phyloP scores from a whole-genome alignment of 2,329 filamentous ascomycete species.

The Fusarium tupiense region DNA sequence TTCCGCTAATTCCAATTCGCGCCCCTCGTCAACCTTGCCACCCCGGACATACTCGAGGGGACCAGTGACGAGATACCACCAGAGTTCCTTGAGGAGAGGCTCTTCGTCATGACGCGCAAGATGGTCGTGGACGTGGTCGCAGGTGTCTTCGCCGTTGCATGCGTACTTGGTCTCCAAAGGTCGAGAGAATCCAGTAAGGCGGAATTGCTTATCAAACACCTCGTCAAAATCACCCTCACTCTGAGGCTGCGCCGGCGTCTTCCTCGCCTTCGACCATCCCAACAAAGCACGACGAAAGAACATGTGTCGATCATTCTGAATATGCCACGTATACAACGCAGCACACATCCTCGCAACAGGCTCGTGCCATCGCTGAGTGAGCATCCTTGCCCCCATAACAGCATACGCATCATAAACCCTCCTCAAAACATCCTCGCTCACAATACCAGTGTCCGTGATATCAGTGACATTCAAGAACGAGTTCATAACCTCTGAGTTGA shows the following conservation, averaged over 20 bases:
- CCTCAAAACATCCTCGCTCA: slow-evolving; percentile 30
- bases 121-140: slow-evolving; percentile 23
- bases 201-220: slow-evolving; percentile 43
- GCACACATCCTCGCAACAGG: slow-evolving; percentile 46
- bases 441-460: slow-evolving; percentile 32
- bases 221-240: slow-evolving; percentile 46
- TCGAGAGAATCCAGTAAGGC: slow-evolving; percentile 42
- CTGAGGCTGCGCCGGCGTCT: slow-evolving; percentile 37
- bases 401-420: slow-evolving; percentile 36
- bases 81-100: slow-evolving; percentile 31
- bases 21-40: slow-evolving; percentile 22
- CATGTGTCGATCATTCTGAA: slow-evolving; percentile 47
- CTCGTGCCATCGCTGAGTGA: slow-evolving; percentile 47
- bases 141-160: slow-evolving; percentile 32
- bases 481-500: slow-evolving; percentile 41
- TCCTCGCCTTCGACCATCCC: slow-evolving; percentile 45
- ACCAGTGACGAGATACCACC: slow-evolving; percentile 29
- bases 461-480: slow-evolving; percentile 37
- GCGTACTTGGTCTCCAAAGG: slow-evolving; percentile 23
- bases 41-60: slow-evolving; percentile 28
- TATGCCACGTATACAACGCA: slow-evolving; percentile 47
- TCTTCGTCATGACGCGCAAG: slow-evolving; percentile 4
- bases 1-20: slow-evolving; percentile 18
- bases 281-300: slow-evolving; percentile 45
- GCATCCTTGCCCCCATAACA: slow-evolving; percentile 40